These are phyloP conservation scores for Yamadazyma atmosphaerica DNA, from an alignment of 1,139 yeast genomes.

Conservation along the genomic window DNA sequence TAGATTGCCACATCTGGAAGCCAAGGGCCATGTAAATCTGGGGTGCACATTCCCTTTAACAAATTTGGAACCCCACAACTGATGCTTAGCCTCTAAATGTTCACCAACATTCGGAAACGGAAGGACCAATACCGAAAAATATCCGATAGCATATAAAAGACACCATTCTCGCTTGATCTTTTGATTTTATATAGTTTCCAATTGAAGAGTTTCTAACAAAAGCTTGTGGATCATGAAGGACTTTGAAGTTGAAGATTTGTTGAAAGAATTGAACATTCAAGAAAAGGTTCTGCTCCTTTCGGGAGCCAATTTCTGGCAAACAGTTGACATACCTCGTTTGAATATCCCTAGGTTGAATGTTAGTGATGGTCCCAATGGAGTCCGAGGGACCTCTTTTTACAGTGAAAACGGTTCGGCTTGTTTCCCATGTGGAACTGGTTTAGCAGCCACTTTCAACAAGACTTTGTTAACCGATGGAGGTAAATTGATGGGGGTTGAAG, in stretches of 20 bases:
- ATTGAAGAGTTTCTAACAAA: too few species aligned
- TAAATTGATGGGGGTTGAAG: conserved; percentile 32
- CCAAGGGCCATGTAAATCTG: too few species aligned
- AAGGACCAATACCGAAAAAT: too few species aligned
- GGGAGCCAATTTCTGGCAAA: conserved; percentile 58
- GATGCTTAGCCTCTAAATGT: too few species aligned
- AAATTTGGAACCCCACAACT: too few species aligned
- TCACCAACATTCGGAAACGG: too few species aligned
- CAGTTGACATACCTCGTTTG: conserved; percentile 45
- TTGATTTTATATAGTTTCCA: too few species aligned
- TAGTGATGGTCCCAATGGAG: conserved; percentile 38
- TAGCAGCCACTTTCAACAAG: conserved; percentile 45
- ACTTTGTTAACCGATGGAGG: conserved; percentile 28
- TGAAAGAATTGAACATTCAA: conserved; percentile 38
- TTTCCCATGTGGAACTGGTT: conserved; percentile 38
- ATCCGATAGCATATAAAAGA: too few species aligned
- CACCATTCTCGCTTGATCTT: too few species aligned
- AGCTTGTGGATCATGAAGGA: conserved; percentile 1
- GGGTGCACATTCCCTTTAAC: too few species aligned
- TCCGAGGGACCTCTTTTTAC: conserved; percentile 33
- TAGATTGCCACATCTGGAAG: too few species aligned
- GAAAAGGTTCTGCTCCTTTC: conserved; percentile 50
- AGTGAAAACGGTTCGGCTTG: conserved; percentile 33
- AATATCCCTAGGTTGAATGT: conserved; percentile 31
- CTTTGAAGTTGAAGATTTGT: conserved; percentile 41